Conservation (phyloP, 179 eudicot species). For the Actinidia arguta region DNA sequence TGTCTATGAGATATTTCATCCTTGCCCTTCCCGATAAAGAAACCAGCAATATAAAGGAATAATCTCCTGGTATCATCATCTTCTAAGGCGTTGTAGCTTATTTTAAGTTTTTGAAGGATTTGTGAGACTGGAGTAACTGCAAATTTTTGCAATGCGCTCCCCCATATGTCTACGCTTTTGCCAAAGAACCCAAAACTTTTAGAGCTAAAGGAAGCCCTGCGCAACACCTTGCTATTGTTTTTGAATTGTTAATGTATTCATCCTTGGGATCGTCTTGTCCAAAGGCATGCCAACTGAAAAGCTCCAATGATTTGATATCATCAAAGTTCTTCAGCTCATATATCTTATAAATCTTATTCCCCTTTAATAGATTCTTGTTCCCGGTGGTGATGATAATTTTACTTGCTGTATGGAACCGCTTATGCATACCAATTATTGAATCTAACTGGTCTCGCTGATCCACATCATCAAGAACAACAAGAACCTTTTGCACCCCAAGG, state of each 20-base stretch:
- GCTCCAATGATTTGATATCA: background rate
- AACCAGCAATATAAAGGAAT: background rate
- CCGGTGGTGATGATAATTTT: background rate
- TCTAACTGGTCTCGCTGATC: background rate
- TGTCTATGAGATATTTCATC: background rate
- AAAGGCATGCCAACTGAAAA: background rate
- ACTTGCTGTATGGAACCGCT: background rate
- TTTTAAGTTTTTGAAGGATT: too few relatives aligned
- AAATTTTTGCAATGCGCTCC: background rate
- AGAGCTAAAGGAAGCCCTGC: too few relatives aligned
- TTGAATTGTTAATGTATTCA: too few relatives aligned
- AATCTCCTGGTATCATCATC: background rate
- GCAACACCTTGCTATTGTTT: too few relatives aligned
- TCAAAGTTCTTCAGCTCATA: background rate
- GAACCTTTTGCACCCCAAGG: too few relatives aligned
- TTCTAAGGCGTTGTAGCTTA: background rate
- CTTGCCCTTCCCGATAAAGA: background rate
- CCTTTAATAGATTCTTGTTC: background rate
- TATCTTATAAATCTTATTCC: background rate
- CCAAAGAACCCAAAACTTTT: too few relatives aligned
- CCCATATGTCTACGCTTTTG: background rate
- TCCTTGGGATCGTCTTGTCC: background rate
- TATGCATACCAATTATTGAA: background rate
- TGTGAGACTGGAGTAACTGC: background rate
- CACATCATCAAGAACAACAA: too few relatives aligned